Base-by-base conservation (phyloP, 306 rosid genomes). In the Datisca glomerata region DNA sequence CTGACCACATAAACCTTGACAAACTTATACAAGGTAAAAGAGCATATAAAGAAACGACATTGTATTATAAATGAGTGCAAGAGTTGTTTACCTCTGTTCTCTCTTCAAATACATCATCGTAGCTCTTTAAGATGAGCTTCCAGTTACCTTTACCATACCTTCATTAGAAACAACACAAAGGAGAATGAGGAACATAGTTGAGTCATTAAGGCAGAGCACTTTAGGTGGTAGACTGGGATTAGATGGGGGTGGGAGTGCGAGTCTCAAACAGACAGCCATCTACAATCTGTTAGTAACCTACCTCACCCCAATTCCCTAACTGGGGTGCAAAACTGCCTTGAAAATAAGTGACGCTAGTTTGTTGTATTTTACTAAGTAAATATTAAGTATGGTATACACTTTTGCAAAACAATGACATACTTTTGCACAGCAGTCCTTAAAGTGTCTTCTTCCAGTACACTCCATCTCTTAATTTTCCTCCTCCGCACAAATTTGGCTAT, bases 111-210 rank as follows among this genome's bases (percentile, higher is more conserved):
- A 65, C 47, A 18, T 75, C 71, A 9, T 47, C 61, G 52, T 72
- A 52, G 63, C 39, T 37, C n/a, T 32, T 67, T 41, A 69, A 54
- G 35, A 86, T 86, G 21, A 50, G 15, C 24, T 69, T 68, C 96
- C 96, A 86, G 46, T 63, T 70, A 35, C 96, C 96, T 52, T 21
- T 70, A 8, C 96, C 96, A 72, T 67, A 75, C 73, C 96, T 86
- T 55, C 24, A 62, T 22, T 24, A 36, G 45, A 61, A 55, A 67
- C 37, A 56, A 4, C n/a, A n/a, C n/a, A 15, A 53, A 20, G 32
- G 41, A 63, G 12, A 42, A 43, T 21, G 0, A 16, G 12, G 12
- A 7, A n/a, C 13, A 2, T 32, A n/a, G n/a, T n/a, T n/a, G n/a
- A n/a, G n/a, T n/a, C n/a, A n/a, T n/a, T n/a, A n/a, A n/a, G n/a